A percentile compares a stretch with the other conserved stretches of the same genome.
Conservation (phyloP, 2,329 filamentous ascomycete genomes). For the Blastomyces parvus region DNA sequence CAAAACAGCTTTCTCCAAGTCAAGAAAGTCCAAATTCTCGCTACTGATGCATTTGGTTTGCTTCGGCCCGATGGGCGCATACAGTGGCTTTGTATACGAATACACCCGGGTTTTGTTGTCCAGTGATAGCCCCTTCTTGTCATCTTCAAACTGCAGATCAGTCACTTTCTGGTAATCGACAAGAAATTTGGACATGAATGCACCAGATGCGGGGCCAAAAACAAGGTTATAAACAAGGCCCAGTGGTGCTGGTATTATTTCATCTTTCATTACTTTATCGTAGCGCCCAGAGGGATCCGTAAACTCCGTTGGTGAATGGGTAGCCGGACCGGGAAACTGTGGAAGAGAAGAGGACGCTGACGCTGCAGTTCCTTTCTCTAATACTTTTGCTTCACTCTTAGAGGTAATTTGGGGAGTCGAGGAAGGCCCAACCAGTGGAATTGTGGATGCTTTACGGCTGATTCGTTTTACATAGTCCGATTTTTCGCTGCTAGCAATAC, state of each 20-base stretch:
- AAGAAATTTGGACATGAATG: conserved; percentile 81
- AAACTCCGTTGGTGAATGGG: conserved; percentile 78
- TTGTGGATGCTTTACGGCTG: conserved; percentile 61
- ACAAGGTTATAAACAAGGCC: conserved; percentile 84
- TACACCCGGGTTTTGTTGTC: conserved; percentile 68
- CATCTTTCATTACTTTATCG: conserved; percentile 76
- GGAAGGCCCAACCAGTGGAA: conserved; percentile 27
- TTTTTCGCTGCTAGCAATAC: conserved; percentile 45
- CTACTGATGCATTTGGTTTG: conserved; percentile 91
- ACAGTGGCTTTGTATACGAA: conserved; percentile 85
- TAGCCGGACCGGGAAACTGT: conserved; percentile 77
- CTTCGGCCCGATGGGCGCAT: conserved; percentile 74
- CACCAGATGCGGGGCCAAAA: conserved; percentile 69
- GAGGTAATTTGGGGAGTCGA: conserved; percentile 27
- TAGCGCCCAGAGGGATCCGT: conserved; percentile 70
- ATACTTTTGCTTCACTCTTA: conserved; percentile 32
- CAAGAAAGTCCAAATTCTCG: conserved; percentile 72
- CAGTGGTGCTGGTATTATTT: conserved; percentile 73
- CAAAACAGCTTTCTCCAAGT: conserved; percentile 77
- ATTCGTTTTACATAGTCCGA: conserved; percentile 43
- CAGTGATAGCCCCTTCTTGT: conserved; percentile 65
- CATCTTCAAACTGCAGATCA: conserved; percentile 74
- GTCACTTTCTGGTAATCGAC: conserved; percentile 77
- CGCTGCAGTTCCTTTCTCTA: conserved; percentile 40
- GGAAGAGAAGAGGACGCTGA: conserved; percentile 22